phyloP scores from a whole-genome alignment of 2,329 filamentous ascomycete species.

The Thelonectria discophora region DNA sequence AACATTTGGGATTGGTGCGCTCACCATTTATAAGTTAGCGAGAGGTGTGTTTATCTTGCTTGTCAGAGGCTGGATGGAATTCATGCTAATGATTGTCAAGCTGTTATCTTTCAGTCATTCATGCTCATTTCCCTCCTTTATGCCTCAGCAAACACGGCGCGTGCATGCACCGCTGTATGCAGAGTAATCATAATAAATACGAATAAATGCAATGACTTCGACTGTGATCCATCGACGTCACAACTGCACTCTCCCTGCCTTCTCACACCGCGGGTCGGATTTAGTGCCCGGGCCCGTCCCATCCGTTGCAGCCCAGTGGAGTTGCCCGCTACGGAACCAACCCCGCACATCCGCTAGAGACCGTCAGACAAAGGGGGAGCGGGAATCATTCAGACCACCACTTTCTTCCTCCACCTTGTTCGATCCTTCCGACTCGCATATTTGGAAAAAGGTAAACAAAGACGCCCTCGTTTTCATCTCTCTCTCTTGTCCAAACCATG shows the following conservation, averaged over 20 bases:
- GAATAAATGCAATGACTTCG: too few species aligned
- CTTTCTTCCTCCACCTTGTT: not conserved
- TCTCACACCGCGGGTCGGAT: constrained; percentile 17
- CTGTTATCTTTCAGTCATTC: too few species aligned
- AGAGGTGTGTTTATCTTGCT: not conserved
- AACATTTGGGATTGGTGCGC: constrained; percentile 7
- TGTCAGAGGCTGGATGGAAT: too few species aligned
- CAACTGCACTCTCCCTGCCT: too few species aligned
- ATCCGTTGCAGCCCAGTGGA: constrained; percentile 13
- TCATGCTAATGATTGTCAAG: not conserved
- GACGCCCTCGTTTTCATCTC: not conserved
- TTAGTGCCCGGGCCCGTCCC: constrained; percentile 38
- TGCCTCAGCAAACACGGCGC: constrained; percentile 6
- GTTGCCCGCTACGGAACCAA: constrained; percentile 11
- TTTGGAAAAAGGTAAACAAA: not conserved
- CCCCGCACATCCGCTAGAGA: constrained; percentile 30
- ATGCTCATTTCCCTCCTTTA: constrained; percentile 13
- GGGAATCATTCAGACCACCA: not conserved
- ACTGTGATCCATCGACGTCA: too few species aligned
- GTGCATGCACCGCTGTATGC: not conserved
- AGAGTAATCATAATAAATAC: not conserved
- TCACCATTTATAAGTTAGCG: not conserved
- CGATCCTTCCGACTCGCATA: not conserved
- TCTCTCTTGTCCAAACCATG: constrained; percentile 54
- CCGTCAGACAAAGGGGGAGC: constrained; percentile 8